Base-by-base conservation (phyloP, 2,329 filamentous ascomycete genomes). In the Fusarium subglutinans region DNA sequence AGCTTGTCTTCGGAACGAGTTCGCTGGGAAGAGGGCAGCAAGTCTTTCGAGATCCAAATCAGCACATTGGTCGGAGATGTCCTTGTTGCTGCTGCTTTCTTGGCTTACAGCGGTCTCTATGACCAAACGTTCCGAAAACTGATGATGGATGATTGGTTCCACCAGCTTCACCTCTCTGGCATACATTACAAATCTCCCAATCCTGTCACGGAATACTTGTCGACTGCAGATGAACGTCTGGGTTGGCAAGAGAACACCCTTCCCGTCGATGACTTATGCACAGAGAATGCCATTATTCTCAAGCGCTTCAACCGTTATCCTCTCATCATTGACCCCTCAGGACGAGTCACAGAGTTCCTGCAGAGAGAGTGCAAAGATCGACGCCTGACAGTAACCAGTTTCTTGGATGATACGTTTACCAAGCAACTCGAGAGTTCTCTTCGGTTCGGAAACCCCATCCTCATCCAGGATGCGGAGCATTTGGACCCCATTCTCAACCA, bases 221-320 rank as follows among this genome's bases (percentile, higher is more conserved):
- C 97, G 10, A 98, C 94, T 30, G 96, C 97, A 9, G 97, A 99
- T 81, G 95, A 99, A 85, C 91, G 96, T 72, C 88, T 99, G 40
- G 90, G 93, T 73, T 99, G 96, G 96, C 97, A 99, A 85, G 93
- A 95, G 78, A 94, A 99, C 81, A 92, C 92, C 22, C 86, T 99
- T 56, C 96, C 97, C 5, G 96, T 98, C 9, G 96, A 99, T 81
- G 96, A 99, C 80, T 89, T 99, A 45, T 99, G 96, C 87, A 99
- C 96, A 1, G 96, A 99, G 83, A 99, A 99, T 80, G 96, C 97
- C 50, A 98, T 99, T 79, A 93, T 99, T 76, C 90, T 99, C 70
- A 95, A 98, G 86, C 92, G 96, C 66, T 99, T 98, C 91, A 99
- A 99, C 86, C 91, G 96, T 73, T 99, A 99, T 82, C 96, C 97